Evolutionary conservation across 2,329 filamentous ascomycete species (phyloP), one percentile per base, ranked within the genome.

Genomic region (Phialemonium atrogriseum): DNA sequence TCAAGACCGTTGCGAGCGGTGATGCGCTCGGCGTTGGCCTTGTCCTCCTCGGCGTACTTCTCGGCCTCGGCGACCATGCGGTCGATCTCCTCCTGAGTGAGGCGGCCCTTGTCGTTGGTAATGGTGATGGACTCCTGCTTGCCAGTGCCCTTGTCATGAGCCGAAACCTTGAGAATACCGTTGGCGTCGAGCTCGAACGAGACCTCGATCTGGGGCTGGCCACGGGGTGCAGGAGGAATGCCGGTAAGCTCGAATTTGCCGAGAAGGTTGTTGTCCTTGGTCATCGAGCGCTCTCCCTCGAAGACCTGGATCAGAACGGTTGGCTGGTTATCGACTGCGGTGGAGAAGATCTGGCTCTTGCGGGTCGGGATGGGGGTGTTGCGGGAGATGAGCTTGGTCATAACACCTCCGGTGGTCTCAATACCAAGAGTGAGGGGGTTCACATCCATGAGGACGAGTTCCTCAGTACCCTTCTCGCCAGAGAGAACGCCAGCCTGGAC

Each of bases 41-140:
- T 96, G 73, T 98, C 91, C 68, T 96, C 91, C 64, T 98, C 91
- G 56, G 91, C 91, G 60, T 88, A 96, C 70, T 95, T 85, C 78
- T 96, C 91, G 40, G 91, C 91, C 68, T 98, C 91, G 48, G 82
- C 80, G 44, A 98, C 87, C 91, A 98, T 98, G 63, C 91, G 91
- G 64, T 96, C 89, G 50, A 98, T 98, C 64, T 98, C 91, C 49
- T 98, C 91, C 54, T 83, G 82, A 51, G 83, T 87, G 32, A 98
- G 81, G 60, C 91, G 89, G 48, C 91, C 91, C 80, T 96, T 96
- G 70, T 98, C 91, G 70, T 98, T 96, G 68, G 84, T 96, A 59
- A 98, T 98, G 50, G 91, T 96, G 62, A 98, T 96, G 43, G 83
- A 87, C 73, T 98, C 87, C 42, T 76, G 78, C 77, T 96, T 95